Percentiles rank a stretch among this genome's conserved stretches.
phyloP scores from a whole-genome alignment of 805 yeast species.

The Kazachstania psychrophila region DNA sequence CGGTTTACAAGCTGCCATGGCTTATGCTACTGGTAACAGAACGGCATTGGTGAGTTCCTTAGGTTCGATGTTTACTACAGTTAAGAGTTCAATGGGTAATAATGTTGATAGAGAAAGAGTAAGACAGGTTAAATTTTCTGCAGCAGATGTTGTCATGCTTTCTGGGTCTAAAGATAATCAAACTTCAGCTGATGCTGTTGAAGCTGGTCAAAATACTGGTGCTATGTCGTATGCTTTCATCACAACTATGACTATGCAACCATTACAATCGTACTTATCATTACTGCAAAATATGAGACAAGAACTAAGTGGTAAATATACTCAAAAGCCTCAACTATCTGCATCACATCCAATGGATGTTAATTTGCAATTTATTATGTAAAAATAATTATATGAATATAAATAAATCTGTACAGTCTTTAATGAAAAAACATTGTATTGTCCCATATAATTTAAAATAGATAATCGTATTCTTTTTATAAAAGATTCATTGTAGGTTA shows the following conservation, averaged over 20 bases:
- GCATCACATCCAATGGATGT: slow-evolving; percentile 74
- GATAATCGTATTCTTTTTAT: too few species aligned
- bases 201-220: slow-evolving; percentile 65
- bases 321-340: slow-evolving; percentile 78
- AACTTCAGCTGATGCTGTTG: slow-evolving; percentile 74
- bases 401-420: neutral
- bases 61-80: slow-evolving; percentile 36
- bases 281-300: slow-evolving; percentile 63
- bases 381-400: slow-evolving; percentile 5
- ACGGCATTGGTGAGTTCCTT: slow-evolving; percentile 36
- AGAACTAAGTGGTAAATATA: slow-evolving; percentile 51
- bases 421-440: neutral
- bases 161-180: slow-evolving; percentile 81
- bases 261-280: slow-evolving; percentile 59
- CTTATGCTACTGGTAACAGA: slow-evolving; percentile 52
- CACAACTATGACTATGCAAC: slow-evolving; percentile 48
- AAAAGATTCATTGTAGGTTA: too few species aligned
- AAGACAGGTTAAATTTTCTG: slow-evolving; percentile 50
- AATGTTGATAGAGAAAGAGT: slow-evolving; percentile 37
- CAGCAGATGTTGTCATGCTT: slow-evolving; percentile 68
- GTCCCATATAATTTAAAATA: too few species aligned
- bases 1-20: slow-evolving; percentile 47
- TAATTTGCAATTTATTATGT: slow-evolving; percentile 42
- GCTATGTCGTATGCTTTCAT: slow-evolving; percentile 80
- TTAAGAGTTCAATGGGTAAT: slow-evolving; percentile 33